Conservation (phyloP, 305 asterid genomes). For the Solanum hybrid region DNA sequence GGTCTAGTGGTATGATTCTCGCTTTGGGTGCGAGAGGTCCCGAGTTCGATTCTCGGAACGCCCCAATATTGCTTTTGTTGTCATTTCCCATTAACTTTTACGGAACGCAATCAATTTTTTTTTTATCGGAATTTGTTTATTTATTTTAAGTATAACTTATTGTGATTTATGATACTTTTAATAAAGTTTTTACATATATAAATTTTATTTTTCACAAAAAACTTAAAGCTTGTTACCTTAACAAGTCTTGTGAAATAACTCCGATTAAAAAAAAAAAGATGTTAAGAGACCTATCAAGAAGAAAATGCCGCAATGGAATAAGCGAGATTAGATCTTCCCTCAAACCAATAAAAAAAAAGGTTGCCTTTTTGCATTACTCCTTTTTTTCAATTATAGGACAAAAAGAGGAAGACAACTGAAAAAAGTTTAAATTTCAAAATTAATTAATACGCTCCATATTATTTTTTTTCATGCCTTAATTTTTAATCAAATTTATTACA, state of each 20-base stretch:
- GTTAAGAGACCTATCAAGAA: not conserved
- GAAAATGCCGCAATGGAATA: not conserved
- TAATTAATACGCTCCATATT: not conserved
- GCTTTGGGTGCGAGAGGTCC: constrained; percentile 83
- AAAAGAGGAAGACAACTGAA: not conserved
- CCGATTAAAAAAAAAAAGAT: no score
- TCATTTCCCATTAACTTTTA: not conserved
- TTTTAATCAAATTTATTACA: not conserved
- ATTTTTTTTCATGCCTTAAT: not conserved
- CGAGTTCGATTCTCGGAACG: constrained; percentile 92
- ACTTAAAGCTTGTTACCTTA: not conserved
- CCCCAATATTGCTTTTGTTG: constrained; percentile 20
- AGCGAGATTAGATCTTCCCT: not conserved
- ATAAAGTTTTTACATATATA: not conserved
- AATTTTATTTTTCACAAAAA: not conserved
- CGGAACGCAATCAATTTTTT: not conserved
- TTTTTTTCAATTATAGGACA: not conserved
- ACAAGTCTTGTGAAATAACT: not conserved
- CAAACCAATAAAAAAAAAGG: not conserved
- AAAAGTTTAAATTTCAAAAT: no score
- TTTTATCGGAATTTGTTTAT: not conserved
- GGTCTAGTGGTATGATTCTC: no score
- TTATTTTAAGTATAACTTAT: not conserved
- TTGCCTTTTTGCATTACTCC: rapidly evolving
- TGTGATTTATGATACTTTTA: not conserved